These are phyloP conservation scores for Alloascoidea hylecoeti DNA, from an alignment of 805 yeast genomes.

Conservation along the genomic window DNA sequence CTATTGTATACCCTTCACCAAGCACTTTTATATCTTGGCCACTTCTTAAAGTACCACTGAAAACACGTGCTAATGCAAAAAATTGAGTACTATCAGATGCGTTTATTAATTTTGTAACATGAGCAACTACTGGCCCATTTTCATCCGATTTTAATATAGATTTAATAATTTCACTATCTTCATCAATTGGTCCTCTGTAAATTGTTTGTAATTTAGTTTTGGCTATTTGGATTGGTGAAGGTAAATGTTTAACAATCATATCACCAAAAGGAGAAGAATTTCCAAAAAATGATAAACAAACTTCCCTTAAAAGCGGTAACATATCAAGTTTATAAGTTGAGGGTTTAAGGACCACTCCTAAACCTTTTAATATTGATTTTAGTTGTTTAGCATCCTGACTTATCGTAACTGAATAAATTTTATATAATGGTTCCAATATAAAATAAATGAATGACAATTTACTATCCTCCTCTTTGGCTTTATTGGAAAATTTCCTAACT, in stretches of 20 bases:
- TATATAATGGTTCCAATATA: constrained; percentile 70
- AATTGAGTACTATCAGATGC: constrained; percentile 36
- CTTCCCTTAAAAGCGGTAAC: constrained; percentile 37
- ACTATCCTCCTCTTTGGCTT: constrained; percentile 13
- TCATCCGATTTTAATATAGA: constrained; percentile 19
- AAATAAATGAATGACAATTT: constrained; percentile 42
- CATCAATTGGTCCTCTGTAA: constrained; percentile 18
- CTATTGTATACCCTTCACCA: constrained; percentile 33
- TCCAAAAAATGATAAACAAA: constrained; percentile 41
- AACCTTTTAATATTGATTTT: constrained; percentile 25
- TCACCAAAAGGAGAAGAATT: constrained; percentile 38
- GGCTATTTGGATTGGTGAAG: constrained; percentile 24
- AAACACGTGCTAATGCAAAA: constrained; percentile 45
- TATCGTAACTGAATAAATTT: constrained; percentile 47
- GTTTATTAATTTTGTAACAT: constrained; percentile 43
- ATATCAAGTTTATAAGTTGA: constrained; percentile 31
- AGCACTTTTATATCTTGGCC: constrained; percentile 37
- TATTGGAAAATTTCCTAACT: constrained; percentile 28
- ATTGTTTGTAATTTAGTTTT: constrained; percentile 11
- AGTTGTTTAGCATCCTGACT: constrained; percentile 33
- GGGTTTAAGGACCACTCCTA: constrained; percentile 27
- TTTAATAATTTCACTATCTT: constrained; percentile 7
- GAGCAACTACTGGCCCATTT: constrained; percentile 32
- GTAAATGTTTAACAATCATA: constrained; percentile 19
- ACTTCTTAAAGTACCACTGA: constrained; percentile 39